Conservation (phyloP, 1,284 basidiomycete genomes). For the Porodaedalea pini region DNA sequence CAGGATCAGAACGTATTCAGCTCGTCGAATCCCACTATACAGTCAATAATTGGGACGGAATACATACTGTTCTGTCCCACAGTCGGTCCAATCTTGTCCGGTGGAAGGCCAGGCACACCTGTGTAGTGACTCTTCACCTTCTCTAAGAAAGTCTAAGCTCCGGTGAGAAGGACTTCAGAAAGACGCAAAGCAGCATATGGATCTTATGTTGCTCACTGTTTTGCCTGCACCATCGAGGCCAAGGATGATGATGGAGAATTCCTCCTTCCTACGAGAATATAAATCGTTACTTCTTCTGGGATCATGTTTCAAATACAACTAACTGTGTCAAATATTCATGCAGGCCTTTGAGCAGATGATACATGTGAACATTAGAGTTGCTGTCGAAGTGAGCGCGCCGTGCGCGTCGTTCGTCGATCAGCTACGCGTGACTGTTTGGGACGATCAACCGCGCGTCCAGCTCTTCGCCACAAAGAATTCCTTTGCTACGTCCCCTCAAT, state of each 20-base stretch:
- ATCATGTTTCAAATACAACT: constrained; percentile 33
- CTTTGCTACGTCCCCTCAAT: background rate
- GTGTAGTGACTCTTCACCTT: constrained; percentile 91
- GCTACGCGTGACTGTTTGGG: background rate
- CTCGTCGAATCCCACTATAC: background rate
- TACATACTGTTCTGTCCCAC: constrained; percentile 90
- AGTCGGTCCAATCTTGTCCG: constrained; percentile 90
- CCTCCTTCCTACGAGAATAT: constrained; percentile 65
- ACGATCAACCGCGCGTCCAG: background rate
- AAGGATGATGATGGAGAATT: constrained; percentile 91
- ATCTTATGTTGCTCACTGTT: constrained; percentile 53
- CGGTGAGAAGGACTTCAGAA: constrained; percentile 8
- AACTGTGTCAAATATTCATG: constrained; percentile 86
- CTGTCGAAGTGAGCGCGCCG: background rate
- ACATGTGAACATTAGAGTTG: constrained; percentile 51
- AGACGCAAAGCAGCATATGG: constrained; percentile 4
- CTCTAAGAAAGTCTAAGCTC: constrained; percentile 76
- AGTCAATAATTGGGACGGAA: background rate
- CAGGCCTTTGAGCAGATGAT: constrained; percentile 86
- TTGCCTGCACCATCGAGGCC: constrained; percentile 89
- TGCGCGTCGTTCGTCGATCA: background rate
- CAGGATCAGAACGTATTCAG: background rate
- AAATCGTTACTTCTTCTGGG: background rate
- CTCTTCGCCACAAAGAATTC: constrained; percentile 11
- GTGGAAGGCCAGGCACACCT: constrained; percentile 75